A percentile compares a stretch with the other conserved stretches of the same genome.
Conservation (phyloP, 345 rosid genomes). For the Lepidium sativum region DNA sequence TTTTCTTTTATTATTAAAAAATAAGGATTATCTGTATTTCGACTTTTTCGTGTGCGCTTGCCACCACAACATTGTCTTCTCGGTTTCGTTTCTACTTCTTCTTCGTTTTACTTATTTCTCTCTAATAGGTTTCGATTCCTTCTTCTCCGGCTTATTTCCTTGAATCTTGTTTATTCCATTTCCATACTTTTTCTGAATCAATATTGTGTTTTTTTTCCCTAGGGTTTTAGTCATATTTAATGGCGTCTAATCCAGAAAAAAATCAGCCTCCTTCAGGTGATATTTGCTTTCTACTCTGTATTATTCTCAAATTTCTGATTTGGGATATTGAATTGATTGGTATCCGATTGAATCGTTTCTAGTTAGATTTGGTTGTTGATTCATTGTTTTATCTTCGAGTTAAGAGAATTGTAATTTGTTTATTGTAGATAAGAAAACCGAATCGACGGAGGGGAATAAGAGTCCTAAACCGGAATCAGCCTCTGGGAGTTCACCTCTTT, state of each 20-base stretch:
- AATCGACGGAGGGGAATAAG: conserved; percentile 29
- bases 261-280: conserved; percentile 51
- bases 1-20: background rate
- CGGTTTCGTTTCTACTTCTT: conserved; percentile 6
- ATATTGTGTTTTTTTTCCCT: background rate
- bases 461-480: conserved; percentile 44
- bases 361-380: conserved; percentile 8
- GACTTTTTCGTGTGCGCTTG: conserved; percentile 8
- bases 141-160: background rate
- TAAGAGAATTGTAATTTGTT: background rate
- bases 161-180: background rate
- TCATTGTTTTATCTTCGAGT: background rate
- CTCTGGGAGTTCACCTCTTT: conserved; percentile 39
- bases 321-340: background rate
- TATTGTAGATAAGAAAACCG: conserved; percentile 46
- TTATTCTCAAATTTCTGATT: conserved; percentile 3
- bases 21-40: conserved; percentile 10
- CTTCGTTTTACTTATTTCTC: conserved; percentile 2
- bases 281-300: background rate
- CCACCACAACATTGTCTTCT: conserved; percentile 28
- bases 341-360: background rate
- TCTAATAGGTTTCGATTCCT: conserved; percentile 2
- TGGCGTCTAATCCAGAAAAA: conserved; percentile 59
- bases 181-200: background rate
- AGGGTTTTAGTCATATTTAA: conserved; percentile 22